phyloP scores from a whole-genome alignment of 2,329 filamentous ascomycete species.

The Exophiala oligosperma region DNA sequence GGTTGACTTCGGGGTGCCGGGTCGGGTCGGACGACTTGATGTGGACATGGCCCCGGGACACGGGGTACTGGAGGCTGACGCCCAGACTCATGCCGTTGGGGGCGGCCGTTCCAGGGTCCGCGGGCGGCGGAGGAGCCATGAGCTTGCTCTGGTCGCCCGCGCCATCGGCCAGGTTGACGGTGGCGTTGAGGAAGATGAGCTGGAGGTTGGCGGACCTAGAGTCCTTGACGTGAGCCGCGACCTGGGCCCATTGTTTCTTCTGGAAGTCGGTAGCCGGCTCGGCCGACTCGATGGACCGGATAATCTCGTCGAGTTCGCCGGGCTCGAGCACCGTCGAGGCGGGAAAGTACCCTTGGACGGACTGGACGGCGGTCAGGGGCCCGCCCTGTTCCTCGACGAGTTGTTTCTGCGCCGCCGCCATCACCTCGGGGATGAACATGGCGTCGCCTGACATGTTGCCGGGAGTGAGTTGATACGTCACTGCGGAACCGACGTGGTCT shows the following conservation, averaged over 20 bases:
- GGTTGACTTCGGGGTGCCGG: constrained; percentile 44
- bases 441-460: constrained; percentile 30
- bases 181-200: constrained; percentile 34
- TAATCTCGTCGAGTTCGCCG: constrained; percentile 34
- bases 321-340: constrained; percentile 36
- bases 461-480: constrained; percentile 16
- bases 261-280: constrained; percentile 35
- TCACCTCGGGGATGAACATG: constrained; percentile 33
- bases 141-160: constrained; percentile 47
- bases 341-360: constrained; percentile 40
- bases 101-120: constrained; percentile 34
- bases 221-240: constrained; percentile 36
- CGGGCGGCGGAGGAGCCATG: constrained; percentile 31
- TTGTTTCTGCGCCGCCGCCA: constrained; percentile 36
- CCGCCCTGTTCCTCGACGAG: constrained; percentile 34
- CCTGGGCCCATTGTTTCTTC: constrained; percentile 36
- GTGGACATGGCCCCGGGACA: constrained; percentile 51
- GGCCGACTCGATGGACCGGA: constrained; percentile 34
- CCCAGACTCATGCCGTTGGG: constrained; percentile 52
- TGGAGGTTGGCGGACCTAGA: constrained; percentile 41
- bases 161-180: constrained; percentile 33
- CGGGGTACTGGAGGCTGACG: constrained; percentile 53
- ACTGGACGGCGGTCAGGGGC: constrained; percentile 34
- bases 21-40: constrained; percentile 35
- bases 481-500: constrained; percentile 42